Percentiles rank a stretch among this genome's conserved stretches.
Evolutionary conservation across 163 green algal genomes (phyloP).

Genomic region (Chlorella variabilis): DNA sequence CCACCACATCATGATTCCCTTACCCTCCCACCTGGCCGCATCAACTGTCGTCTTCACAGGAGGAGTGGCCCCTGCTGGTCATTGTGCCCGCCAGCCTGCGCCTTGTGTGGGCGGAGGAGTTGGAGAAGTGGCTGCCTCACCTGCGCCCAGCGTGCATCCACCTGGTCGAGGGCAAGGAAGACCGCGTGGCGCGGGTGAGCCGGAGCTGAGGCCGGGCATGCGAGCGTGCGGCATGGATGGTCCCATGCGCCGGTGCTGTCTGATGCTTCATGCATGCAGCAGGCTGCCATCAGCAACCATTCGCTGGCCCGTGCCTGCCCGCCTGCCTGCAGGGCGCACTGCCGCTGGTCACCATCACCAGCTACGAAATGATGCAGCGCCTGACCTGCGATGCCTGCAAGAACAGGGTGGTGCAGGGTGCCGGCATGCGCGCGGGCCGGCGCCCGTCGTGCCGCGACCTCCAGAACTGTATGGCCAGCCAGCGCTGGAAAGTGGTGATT

Average conservation of each 20-base stretch:
- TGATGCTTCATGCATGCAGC: too few species aligned
- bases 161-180: slow-evolving; percentile 64
- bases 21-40: too few species aligned
- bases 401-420: background rate
- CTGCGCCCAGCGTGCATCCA: slow-evolving; percentile 78
- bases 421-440: slow-evolving; percentile 17
- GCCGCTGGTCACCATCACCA: slow-evolving; percentile 67
- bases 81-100: slow-evolving; percentile 90
- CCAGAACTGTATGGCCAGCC: slow-evolving; percentile 76
- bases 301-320: too few species aligned
- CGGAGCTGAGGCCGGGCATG: background rate
- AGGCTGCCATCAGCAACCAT: background rate
- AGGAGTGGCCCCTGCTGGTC: slow-evolving; percentile 94
- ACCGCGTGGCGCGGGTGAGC: slow-evolving; percentile 43
- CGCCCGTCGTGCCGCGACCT: slow-evolving; percentile 16
- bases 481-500: slow-evolving; percentile 87
- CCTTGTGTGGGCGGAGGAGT: slow-evolving; percentile 95
- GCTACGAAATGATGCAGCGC: slow-evolving; percentile 88
- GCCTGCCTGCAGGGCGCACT: background rate
- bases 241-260: too few species aligned
- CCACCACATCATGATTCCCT: too few species aligned
- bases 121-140: slow-evolving; percentile 94
- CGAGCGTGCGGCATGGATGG: too few species aligned
- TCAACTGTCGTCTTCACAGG: too few species aligned
- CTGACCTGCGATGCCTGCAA: slow-evolving; percentile 78